phyloP scores from a whole-genome alignment of 331 rosid species.

The Pyrus hybrid region DNA sequence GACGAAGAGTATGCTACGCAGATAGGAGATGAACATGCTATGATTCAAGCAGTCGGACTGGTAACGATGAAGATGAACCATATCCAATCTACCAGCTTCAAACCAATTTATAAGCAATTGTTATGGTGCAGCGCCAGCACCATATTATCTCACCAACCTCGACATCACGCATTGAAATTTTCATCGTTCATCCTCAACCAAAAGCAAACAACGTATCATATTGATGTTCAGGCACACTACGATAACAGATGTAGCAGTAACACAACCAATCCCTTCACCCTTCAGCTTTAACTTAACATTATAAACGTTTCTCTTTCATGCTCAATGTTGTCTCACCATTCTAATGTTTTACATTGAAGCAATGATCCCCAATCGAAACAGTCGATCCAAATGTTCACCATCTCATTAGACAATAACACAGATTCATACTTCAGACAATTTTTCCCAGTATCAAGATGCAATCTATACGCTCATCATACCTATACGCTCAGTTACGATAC shows the following conservation, averaged over 20 bases:
- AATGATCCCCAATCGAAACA: neutral
- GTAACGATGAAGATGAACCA: no score
- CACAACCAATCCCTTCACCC: neutral
- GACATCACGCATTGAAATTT: neutral
- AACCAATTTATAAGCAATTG: neutral
- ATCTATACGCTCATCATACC: neutral
- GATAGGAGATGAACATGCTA: neutral
- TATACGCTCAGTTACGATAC: neutral
- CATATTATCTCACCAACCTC: neutral
- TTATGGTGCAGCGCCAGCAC: neutral
- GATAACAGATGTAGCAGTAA: neutral
- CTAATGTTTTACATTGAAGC: neutral
- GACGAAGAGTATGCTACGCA: neutral
- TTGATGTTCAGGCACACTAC: neutral
- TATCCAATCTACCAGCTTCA: neutral
- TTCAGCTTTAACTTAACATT: neutral
- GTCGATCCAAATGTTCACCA: neutral
- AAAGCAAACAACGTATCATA: neutral
- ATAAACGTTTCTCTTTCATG: neutral
- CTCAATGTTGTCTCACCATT: neutral
- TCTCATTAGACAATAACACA: neutral
- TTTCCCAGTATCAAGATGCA: no score
- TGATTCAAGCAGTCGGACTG: no score
- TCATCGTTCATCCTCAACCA: neutral
- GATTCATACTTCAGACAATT: neutral